Base-by-base conservation (phyloP, 83 land plant species). In the Picea abies region DNA sequence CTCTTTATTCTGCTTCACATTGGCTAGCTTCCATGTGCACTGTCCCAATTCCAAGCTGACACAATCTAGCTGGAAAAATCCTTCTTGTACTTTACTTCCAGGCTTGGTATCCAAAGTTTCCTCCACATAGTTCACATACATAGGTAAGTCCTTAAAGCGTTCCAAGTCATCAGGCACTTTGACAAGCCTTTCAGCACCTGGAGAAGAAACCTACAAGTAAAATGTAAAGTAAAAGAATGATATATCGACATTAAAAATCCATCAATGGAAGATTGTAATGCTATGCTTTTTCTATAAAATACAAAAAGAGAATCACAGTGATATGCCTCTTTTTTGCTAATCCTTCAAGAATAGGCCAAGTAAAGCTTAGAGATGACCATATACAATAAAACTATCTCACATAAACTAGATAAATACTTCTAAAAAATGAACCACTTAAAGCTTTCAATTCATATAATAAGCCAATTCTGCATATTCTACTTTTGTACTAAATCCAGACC, bases 101-200 rank as follows among this genome's bases (percentile, higher is more conserved):
- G 82, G 4, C 35, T 85, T 84, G 5, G 12, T 6, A 10, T 86
- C 85, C 4, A 4, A 7, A 44, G 63, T 75, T 19, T 84, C 85
- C 81, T 87, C 89, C 22, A 83, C 63, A 62, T 92, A 94, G 26
- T 56, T 66, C 12, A 94, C 94, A 58, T 71, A 37, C 91, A 94
- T 86, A 17, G 94, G 93, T 82, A 90, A 79, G 63, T 85, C 91
- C 72, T 87, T 88, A 85, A 94, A 94, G 35, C 96, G 87, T 65
- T 64, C 80, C 76, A 94, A 73, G 72, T 94, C 96, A 58, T 86
- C 84, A 2, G 96, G 96, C n/a, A 94, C 89, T 82, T 75, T 91
- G 22, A 94, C 80, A 35, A 94, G 23, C 61, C 96, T 70, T 58
- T 94, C 94, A 60, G 96, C 96, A 44, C 96, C 93, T 5, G 96